Base-by-base conservation (phyloP, 2,329 filamentous ascomycete species). In the Neofusicoccum ribis region DNA sequence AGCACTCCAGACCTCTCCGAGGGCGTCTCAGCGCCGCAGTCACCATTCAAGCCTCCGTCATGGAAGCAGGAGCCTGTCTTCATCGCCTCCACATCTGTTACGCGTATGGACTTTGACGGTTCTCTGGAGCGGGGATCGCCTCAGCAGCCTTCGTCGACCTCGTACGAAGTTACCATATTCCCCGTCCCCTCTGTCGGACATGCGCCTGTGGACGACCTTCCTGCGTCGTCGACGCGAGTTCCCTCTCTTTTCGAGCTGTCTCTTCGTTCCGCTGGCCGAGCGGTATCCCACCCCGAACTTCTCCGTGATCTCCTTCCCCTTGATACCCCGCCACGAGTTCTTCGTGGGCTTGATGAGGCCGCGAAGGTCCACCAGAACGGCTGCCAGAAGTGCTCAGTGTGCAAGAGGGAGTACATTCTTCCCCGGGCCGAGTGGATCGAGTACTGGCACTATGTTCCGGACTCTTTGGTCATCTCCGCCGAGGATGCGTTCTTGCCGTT, bases 201-300 rank as follows among this genome's bases (percentile, higher is more conserved):
- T 67, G 14, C 36, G 27, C 52, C 15, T 2, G 47, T 37, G 20
- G 47, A 46, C n/a, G 63, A 65, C n/a, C 46, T 65, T 15, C 14
- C 54, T 5, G 31, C 63, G 2, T 52, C 54, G 5, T 34, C 46
- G 0, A 14, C 58, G 54, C 20, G 68, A 14, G 70, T 69, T 6
- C 76, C 76, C 3, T 77, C 77, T 3, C 71, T 79, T 12, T 75
- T 78, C 61, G 76, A 78, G 56, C 69, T 77, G 8, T 69, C 73
- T 11, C 67, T 76, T 6, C 71, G 70, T n/a, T 59, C 68, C 3
- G 70, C 70, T 17, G 17, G 44, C 39, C 20, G 36, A 12, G 34
- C 44, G 2, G 52, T 44, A 6, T 41, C 51, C 15, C 49, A 34
- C 8, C 31, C 46, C 17, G 27, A 66, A 15, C 17, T 34, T 5